Conservation (phyloP, 179 eudicot species). For the Pouteria campechiana region DNA sequence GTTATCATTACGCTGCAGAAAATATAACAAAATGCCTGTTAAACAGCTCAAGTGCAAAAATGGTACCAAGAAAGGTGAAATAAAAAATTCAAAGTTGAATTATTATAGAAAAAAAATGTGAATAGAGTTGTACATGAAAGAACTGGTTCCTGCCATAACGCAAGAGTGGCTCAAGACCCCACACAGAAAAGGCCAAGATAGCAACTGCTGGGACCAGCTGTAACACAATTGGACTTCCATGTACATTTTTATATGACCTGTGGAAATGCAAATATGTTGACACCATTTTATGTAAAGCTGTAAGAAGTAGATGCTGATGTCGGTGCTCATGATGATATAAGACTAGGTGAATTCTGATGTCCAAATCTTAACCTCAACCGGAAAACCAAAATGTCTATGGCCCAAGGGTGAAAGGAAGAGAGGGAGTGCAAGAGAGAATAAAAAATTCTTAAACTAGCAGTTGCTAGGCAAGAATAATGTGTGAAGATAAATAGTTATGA, state of each 20-base stretch:
- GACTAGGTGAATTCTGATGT: too few relatives aligned
- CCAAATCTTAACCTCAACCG: neutral
- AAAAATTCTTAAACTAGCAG: too few relatives aligned
- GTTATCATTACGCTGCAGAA: constrained; percentile 29
- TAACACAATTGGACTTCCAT: constrained; percentile 31
- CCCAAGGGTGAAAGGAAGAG: neutral
- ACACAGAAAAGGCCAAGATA: constrained; percentile 49
- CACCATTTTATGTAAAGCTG: neutral
- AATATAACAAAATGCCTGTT: constrained; percentile 2
- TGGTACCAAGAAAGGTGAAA: neutral
- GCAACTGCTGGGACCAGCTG: constrained; percentile 65
- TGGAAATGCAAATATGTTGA: constrained; percentile 1
- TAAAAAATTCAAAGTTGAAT: neutral
- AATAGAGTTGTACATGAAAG: constrained; percentile 30
- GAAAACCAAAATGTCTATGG: neutral
- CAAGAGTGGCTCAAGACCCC: constrained; percentile 66
- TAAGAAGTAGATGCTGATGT: too few relatives aligned
- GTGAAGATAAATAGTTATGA: too few relatives aligned
- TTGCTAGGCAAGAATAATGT: too few relatives aligned
- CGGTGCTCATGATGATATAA: too few relatives aligned
- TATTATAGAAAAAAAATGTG: neutral
- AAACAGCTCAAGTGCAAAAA: neutral
- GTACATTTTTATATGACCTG: constrained; percentile 45
- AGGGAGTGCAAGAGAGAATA: neutral
- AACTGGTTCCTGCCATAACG: constrained; percentile 44